These are phyloP conservation scores for Mycena crocata DNA, from an alignment of 768 basidiomycete species.

Conservation along the genomic window DNA sequence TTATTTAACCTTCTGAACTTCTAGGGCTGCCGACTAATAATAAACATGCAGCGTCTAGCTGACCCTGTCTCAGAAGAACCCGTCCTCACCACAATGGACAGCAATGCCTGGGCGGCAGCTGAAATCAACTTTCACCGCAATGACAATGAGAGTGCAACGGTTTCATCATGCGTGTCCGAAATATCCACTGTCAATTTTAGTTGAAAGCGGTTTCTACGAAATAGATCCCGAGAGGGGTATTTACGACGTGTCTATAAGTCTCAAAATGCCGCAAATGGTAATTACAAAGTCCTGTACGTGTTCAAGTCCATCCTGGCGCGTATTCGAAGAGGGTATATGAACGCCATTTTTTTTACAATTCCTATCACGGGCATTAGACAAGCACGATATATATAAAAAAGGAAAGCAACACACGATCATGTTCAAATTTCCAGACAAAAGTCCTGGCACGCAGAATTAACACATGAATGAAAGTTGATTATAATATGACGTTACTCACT, in stretches of 20 bases:
- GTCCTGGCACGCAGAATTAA: constrained; percentile 67
- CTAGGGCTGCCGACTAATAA: too few relatives aligned
- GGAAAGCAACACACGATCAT: constrained; percentile 65
- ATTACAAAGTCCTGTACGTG: constrained; percentile 15
- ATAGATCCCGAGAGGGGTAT: background rate
- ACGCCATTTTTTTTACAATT: too few relatives aligned
- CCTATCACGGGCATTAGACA: too few relatives aligned
- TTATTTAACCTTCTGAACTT: too few relatives aligned
- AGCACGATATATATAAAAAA: background rate
- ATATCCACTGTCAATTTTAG: constrained; percentile 10
- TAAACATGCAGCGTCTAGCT: too few relatives aligned
- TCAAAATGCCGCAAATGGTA: constrained; percentile 2
- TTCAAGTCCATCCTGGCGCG: constrained; percentile 4
- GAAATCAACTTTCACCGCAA: too few relatives aligned
- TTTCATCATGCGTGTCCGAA: too few relatives aligned
- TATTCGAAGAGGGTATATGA: constrained; percentile 17
- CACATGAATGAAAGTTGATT: constrained; percentile 27
- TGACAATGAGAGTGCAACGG: too few relatives aligned
- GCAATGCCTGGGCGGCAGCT: too few relatives aligned
- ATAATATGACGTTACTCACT: constrained; percentile 59
- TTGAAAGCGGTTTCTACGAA: constrained; percentile 1
- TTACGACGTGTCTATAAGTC: constrained; percentile 6
- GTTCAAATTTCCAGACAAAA: constrained; percentile 87
- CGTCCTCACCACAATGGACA: too few relatives aligned
- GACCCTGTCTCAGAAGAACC: too few relatives aligned